Base-by-base conservation (phyloP, 495 filamentous ascomycete genomes). In the Penicillium parvum region DNA sequence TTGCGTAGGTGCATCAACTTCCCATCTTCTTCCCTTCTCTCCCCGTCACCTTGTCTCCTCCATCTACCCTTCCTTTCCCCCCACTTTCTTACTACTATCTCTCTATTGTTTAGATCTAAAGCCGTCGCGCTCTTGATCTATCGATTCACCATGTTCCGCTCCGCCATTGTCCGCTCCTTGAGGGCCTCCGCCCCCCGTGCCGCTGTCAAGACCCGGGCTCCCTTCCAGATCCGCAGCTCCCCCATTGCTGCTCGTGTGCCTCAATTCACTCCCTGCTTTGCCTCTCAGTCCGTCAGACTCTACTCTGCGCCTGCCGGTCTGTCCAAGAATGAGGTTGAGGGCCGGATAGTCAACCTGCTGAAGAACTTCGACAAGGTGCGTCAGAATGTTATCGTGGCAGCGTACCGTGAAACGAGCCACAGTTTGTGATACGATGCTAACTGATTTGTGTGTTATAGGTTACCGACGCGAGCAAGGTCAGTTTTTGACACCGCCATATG, bases 291-390 rank as follows among this genome's bases (percentile, higher is more conserved):
- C 44, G 69, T 86, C 55, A 77, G 92, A 62, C 83, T 78, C 72
- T 98, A 98, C 74, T 90, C 90, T 34, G 85, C 92, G 32, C 79
- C 77, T 32, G 81, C 82, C 43, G 83, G 81, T 30, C 73, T 96
- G 30, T 71, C 76, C 44, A 85, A 88, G 77, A 72, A 79, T 7
- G 90, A 96, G 67, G 84, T 96, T 44, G 85, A 95, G 69, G 85
- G 86, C 36, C 83, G 92, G 58, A 97, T 98, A 77, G 78, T 95
- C 69, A 82, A 85, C 71, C 76, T 98, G 44, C 68, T 98, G 65
- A 84, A 85, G 64, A 88, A 85, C 64, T 98, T 97, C 71, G 92
- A 98, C 74, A 98, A 98, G 85, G 92, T 96, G 67, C 54, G 83
- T 72, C 29, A 36, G 44, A 35, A 12, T 40, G 33, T 37, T 22